A percentile compares a stretch with the other conserved stretches of the same genome.
Conservation (phyloP, 768 basidiomycete genomes). For the Lanmaoa rubissima region DNA sequence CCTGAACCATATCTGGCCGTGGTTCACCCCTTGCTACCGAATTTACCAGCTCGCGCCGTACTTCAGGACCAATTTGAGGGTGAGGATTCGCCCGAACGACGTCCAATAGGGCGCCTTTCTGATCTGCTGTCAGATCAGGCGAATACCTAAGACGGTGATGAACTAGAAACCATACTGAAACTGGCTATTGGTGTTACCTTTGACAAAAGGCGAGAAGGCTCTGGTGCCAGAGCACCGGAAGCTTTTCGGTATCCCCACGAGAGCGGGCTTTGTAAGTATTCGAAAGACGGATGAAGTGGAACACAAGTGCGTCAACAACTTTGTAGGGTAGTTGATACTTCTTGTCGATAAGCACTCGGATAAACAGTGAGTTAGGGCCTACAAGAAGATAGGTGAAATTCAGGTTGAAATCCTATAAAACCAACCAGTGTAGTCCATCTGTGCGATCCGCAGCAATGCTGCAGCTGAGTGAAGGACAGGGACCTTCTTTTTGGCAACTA, state of each 20-base stretch:
- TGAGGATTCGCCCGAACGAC: slow-evolving; percentile 86
- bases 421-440: slow-evolving; percentile 93
- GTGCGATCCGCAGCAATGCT: slow-evolving; percentile 86
- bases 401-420: not conserved
- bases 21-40: slow-evolving; percentile 86
- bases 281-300: slow-evolving; percentile 96
- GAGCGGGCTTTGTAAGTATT: slow-evolving; percentile 80
- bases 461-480: slow-evolving; percentile 97
- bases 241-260: slow-evolving; percentile 68
- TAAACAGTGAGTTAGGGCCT: slow-evolving; percentile 95
- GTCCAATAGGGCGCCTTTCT: slow-evolving; percentile 95
- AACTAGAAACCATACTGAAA: not conserved
- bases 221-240: slow-evolving; percentile 99
- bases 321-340: slow-evolving; percentile 98
- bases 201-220: slow-evolving; percentile 92
- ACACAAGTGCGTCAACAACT: slow-evolving; percentile 94
- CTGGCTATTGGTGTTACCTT: slow-evolving; percentile 49
- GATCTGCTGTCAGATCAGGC: slow-evolving; percentile 91
- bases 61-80: slow-evolving; percentile 83
- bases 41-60: slow-evolving; percentile 85
- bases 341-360: slow-evolving; percentile 95
- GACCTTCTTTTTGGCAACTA: slow-evolving; percentile 86
- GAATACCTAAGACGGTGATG: slow-evolving; percentile 63
- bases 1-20: slow-evolving; percentile 59
- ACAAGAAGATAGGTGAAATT: not conserved